These are phyloP conservation scores for Trichomonascaceae sp. DNA, from an alignment of 1,139 yeast species.

Conservation along the genomic window DNA sequence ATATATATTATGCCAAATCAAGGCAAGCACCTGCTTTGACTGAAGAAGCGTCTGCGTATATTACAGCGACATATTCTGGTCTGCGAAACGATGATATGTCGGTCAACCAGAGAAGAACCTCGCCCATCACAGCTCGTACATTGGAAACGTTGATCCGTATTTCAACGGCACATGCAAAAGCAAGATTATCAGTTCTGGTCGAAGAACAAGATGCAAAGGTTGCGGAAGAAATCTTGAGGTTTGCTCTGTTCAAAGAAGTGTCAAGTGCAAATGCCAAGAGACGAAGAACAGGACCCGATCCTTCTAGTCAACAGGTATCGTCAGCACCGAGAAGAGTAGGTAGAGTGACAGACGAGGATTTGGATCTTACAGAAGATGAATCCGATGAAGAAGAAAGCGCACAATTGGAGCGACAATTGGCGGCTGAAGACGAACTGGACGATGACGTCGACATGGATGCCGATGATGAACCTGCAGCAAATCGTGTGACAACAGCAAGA, in stretches of 20 bases:
- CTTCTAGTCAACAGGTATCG: not conserved
- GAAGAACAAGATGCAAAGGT: slow-evolving; percentile 75
- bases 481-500: slow-evolving; percentile 19
- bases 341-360: slow-evolving; percentile 3
- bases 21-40: slow-evolving; percentile 80
- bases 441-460: slow-evolving; percentile 16
- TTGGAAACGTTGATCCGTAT: slow-evolving; percentile 92
- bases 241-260: slow-evolving; percentile 78
- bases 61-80: slow-evolving; percentile 72
- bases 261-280: slow-evolving; percentile 26
- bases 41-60: slow-evolving; percentile 70
- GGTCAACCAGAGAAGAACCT: slow-evolving; percentile 70
- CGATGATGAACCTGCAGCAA: not conserved
- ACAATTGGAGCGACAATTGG: slow-evolving; percentile 3
- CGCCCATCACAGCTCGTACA: slow-evolving; percentile 98
- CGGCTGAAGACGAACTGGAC: slow-evolving; percentile 12
- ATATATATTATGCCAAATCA: slow-evolving; percentile 89
- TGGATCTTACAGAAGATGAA: slow-evolving; percentile 14
- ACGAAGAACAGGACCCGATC: slow-evolving; percentile 20
- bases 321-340: not conserved
- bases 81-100: slow-evolving; percentile 77
- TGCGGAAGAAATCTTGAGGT: slow-evolving; percentile 81
- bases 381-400: slow-evolving; percentile 1
- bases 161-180: slow-evolving; percentile 95
- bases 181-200: slow-evolving; percentile 70